These are phyloP conservation scores for Colletotrichum ledebouriae DNA, from an alignment of 2,329 filamentous ascomycete genomes.

Conservation along the genomic window DNA sequence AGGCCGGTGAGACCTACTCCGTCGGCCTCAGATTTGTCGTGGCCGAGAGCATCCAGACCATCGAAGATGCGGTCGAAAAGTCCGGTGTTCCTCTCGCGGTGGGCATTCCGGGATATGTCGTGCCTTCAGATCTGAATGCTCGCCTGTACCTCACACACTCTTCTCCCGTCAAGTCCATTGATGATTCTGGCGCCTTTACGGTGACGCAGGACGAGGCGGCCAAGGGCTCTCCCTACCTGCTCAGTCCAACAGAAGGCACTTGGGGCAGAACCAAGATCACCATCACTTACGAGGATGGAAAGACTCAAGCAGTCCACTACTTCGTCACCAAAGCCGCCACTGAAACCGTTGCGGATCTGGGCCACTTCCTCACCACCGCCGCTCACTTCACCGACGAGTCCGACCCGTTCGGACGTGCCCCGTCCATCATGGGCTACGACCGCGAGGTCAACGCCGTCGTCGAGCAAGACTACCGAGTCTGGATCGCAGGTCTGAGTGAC, in stretches of 20 bases:
- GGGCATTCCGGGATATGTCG: constrained; percentile 67
- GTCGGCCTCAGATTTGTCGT: constrained; percentile 67
- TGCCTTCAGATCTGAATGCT: constrained; percentile 61
- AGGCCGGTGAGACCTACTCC: constrained; percentile 59
- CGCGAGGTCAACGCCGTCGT: constrained; percentile 59
- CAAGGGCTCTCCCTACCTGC: constrained; percentile 51
- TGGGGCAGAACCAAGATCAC: constrained; percentile 66
- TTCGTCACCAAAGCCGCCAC: constrained; percentile 63
- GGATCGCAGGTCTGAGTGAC: constrained; percentile 72
- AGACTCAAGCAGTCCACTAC: constrained; percentile 68
- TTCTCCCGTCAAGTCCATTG: constrained; percentile 56
- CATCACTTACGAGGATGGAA: constrained; percentile 62
- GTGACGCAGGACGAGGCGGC: constrained; percentile 22
- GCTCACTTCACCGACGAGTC: constrained; percentile 65
- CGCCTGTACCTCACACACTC: constrained; percentile 60
- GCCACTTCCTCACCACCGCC: constrained; percentile 65
- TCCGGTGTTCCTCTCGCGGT: constrained; percentile 63
- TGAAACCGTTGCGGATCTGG: constrained; percentile 60
- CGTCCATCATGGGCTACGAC: constrained; percentile 71
- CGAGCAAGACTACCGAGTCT: constrained; percentile 63
- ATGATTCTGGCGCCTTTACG: constrained; percentile 53
- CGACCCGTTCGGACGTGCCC: constrained; percentile 67
- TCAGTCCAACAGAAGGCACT: constrained; percentile 57
- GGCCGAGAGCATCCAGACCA: constrained; percentile 57
- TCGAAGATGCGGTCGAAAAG: constrained; percentile 58